Conservation (phyloP, 2,329 filamentous ascomycete species). For the Sporothrix pallida region DNA sequence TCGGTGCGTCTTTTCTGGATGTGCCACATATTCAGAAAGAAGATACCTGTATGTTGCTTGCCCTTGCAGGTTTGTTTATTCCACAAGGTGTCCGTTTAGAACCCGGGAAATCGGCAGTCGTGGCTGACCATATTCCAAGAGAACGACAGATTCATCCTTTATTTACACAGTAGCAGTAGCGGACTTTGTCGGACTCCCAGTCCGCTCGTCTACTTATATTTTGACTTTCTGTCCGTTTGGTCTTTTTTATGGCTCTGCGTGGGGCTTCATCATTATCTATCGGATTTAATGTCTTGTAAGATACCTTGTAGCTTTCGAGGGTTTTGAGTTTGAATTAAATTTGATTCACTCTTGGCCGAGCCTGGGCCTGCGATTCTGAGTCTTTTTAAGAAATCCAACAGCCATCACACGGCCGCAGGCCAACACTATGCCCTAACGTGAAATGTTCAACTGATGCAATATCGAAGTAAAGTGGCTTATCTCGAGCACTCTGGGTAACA, state of each 20-base stretch:
- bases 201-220: neutral
- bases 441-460: neutral
- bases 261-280: neutral
- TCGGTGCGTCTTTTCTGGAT: neutral
- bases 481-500: neutral
- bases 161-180: neutral
- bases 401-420: neutral
- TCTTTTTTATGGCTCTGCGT: neutral
- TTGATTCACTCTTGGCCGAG: neutral
- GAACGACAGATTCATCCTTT: neutral
- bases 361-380: neutral
- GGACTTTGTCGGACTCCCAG: neutral
- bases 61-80: neutral
- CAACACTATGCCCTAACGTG: neutral
- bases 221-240: neutral
- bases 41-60: neutral
- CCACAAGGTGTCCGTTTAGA: constrained; percentile 1
- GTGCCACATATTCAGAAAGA: neutral
- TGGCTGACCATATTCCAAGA: neutral
- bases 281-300: no score
- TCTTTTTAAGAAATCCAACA: neutral
- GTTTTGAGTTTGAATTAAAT: neutral
- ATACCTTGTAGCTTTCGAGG: no score
- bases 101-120: constrained; percentile 18
- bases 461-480: constrained; percentile 21